Percentiles rank a stretch among this genome's conserved stretches.
Conservation (phyloP, 2,329 filamentous ascomycete genomes). For the Incumbomyces delicatus region DNA sequence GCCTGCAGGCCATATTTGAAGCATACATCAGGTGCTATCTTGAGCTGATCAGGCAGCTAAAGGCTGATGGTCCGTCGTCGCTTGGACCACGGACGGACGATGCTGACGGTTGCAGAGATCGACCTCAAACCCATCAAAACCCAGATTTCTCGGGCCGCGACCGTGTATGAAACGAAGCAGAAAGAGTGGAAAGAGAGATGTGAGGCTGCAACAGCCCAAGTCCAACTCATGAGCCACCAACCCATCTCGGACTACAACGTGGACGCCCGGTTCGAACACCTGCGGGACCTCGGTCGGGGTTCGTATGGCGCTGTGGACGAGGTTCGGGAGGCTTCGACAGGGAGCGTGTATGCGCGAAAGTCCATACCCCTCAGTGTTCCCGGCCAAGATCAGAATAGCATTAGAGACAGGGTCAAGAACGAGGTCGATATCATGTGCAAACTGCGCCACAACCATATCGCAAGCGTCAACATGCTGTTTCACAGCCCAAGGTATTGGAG, state of each 20-base stretch:
- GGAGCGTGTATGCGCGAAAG: constrained; percentile 24
- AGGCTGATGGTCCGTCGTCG: not conserved
- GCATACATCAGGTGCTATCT: constrained; percentile 1
- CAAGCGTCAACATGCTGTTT: constrained; percentile 25
- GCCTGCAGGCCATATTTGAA: constrained; percentile 1
- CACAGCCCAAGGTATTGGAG: constrained; percentile 25
- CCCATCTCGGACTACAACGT: constrained; percentile 11
- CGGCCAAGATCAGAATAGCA: constrained; percentile 15
- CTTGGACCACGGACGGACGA: too few relatives aligned
- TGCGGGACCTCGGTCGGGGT: constrained; percentile 17
- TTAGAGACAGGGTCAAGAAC: constrained; percentile 16
- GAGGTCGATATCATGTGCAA: constrained; percentile 24
- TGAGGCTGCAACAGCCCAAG: not conserved
- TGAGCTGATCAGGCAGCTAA: not conserved
- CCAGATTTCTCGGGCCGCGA: not conserved
- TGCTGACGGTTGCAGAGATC: not conserved
- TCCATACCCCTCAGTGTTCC: constrained; percentile 18
- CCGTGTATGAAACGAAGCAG: not conserved
- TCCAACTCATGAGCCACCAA: too few relatives aligned
- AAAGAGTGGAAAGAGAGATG: not conserved
- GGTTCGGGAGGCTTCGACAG: constrained; percentile 19
- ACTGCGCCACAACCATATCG: constrained; percentile 24
- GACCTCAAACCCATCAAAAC: not conserved
- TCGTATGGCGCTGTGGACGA: constrained; percentile 20
- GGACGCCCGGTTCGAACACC: constrained; percentile 10